These are phyloP conservation scores for Suillus hirtellus DNA, from an alignment of 768 basidiomycete genomes.

Conservation along the genomic window DNA sequence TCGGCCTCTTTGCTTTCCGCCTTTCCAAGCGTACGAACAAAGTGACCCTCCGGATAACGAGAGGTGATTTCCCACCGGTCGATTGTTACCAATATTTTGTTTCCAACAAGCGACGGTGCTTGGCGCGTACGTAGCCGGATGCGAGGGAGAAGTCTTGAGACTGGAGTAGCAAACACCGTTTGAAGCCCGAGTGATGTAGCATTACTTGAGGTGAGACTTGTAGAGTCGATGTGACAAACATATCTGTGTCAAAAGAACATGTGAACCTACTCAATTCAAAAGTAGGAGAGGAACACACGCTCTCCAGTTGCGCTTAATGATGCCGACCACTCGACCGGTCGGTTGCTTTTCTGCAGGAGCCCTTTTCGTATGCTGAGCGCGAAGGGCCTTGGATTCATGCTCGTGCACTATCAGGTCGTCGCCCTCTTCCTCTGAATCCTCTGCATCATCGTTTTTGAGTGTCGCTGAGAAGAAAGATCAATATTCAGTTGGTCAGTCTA, in stretches of 20 bases:
- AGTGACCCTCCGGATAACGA: constrained; percentile 95
- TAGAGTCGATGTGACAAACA: constrained; percentile 93
- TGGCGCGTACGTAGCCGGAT: constrained; percentile 95
- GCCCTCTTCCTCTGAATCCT: constrained; percentile 66
- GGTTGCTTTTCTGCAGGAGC: constrained; percentile 70
- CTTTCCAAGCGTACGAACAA: constrained; percentile 88
- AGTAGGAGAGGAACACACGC: constrained; percentile 55
- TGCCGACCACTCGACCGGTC: constrained; percentile 87
- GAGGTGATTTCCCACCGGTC: constrained; percentile 89
- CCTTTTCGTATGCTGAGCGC: constrained; percentile 24
- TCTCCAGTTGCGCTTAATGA: constrained; percentile 95
- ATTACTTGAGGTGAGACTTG: constrained; percentile 79
- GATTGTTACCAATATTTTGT: constrained; percentile 95
- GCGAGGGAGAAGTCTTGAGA: constrained; percentile 87
- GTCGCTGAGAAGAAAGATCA: constrained; percentile 51
- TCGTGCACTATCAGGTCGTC: constrained; percentile 33
- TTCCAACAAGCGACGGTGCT: constrained; percentile 81
- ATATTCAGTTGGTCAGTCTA: constrained; percentile 4
- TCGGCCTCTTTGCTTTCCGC: constrained; percentile 96
- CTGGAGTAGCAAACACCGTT: constrained; percentile 92
- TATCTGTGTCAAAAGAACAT: constrained; percentile 48
- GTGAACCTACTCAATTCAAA: neutral
- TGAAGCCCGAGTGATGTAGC: constrained; percentile 81
- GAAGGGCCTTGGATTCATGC: constrained; percentile 45
- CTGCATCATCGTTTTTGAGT: constrained; percentile 84